Evolutionary conservation across 129 eudicot genomes (phyloP).

Genomic region (Apium graveolens): DNA sequence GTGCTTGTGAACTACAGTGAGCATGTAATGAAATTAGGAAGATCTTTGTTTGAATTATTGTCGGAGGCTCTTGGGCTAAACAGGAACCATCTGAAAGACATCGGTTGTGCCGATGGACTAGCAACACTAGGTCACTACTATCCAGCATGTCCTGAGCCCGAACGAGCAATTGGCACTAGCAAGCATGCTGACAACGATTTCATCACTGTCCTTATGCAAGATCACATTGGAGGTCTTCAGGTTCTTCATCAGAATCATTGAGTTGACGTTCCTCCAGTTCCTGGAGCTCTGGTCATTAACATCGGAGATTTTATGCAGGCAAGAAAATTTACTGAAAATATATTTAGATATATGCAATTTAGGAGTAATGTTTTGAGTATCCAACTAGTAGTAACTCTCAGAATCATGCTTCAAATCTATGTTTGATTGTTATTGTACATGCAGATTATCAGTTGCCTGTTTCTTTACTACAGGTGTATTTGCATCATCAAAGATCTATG

Average conservation of each 20-base stretch:
- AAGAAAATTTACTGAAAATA: background rate
- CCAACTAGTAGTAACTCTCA: background rate
- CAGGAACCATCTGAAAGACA: conserved; percentile 20
- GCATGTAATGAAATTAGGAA: conserved; percentile 25
- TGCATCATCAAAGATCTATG: conserved; percentile 14
- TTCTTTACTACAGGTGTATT: conserved; percentile 20
- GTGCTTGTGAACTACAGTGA: conserved; percentile 21
- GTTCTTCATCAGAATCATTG: background rate
- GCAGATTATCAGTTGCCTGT: conserved; percentile 29
- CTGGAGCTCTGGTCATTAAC: background rate
- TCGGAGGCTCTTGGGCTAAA: conserved; percentile 47
- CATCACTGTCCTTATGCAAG: background rate
- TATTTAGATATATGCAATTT: too few relatives aligned
- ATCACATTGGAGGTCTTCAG: background rate
- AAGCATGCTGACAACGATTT: conserved; percentile 21
- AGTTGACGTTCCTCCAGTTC: background rate
- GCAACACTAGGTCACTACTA: conserved; percentile 30
- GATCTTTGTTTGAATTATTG: conserved; percentile 22
- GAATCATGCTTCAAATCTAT: background rate
- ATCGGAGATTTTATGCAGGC: conserved; percentile 4
- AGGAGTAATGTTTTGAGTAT: background rate
- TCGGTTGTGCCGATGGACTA: conserved; percentile 38
- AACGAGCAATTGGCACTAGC: conserved; percentile 21
- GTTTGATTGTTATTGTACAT: background rate
- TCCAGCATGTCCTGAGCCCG: conserved; percentile 43